phyloP scores from a whole-genome alignment of 495 filamentous ascomycete species.

The Physcia stellaris region DNA sequence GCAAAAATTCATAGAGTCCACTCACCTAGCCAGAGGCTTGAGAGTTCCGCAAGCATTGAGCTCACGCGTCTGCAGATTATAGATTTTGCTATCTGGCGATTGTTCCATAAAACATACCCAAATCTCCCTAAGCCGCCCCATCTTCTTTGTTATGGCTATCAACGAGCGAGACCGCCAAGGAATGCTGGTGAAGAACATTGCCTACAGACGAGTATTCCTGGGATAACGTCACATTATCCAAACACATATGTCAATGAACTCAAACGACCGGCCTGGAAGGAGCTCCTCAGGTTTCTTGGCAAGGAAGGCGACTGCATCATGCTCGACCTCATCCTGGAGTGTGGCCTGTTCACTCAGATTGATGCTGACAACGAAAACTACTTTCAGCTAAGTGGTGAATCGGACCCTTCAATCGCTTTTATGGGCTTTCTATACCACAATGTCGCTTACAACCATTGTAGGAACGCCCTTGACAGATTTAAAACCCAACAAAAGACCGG shows the following conservation, averaged over 20 bases:
- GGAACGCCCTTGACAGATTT: slow-evolving; percentile 35
- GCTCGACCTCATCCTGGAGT: slow-evolving; percentile 64
- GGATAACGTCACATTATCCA: slow-evolving; percentile 37
- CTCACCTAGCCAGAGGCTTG: neutral
- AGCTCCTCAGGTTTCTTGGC: slow-evolving; percentile 56
- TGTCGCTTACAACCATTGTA: too few species aligned
- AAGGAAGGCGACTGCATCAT: slow-evolving; percentile 70
- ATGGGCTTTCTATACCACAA: too few species aligned
- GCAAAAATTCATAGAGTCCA: neutral
- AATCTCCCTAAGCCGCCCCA: slow-evolving; percentile 46
- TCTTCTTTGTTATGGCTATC: slow-evolving; percentile 67
- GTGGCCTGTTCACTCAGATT: slow-evolving; percentile 60
- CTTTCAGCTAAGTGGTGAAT: slow-evolving; percentile 66
- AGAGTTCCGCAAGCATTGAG: neutral
- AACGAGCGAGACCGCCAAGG: slow-evolving; percentile 21
- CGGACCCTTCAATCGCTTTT: too few species aligned
- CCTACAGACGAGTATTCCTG: slow-evolving; percentile 34
- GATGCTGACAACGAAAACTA: slow-evolving; percentile 45
- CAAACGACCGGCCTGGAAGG: slow-evolving; percentile 59
- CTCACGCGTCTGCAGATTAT: slow-evolving; percentile 42
- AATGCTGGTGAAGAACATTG: slow-evolving; percentile 17
- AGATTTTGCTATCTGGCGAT: slow-evolving; percentile 63
- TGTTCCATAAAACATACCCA: slow-evolving; percentile 48
- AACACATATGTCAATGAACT: slow-evolving; percentile 59
- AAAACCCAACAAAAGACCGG: slow-evolving; percentile 2